These are phyloP conservation scores for Alternaria metachromatica DNA, from an alignment of 2,329 filamentous ascomycete species.

Conservation along the genomic window DNA sequence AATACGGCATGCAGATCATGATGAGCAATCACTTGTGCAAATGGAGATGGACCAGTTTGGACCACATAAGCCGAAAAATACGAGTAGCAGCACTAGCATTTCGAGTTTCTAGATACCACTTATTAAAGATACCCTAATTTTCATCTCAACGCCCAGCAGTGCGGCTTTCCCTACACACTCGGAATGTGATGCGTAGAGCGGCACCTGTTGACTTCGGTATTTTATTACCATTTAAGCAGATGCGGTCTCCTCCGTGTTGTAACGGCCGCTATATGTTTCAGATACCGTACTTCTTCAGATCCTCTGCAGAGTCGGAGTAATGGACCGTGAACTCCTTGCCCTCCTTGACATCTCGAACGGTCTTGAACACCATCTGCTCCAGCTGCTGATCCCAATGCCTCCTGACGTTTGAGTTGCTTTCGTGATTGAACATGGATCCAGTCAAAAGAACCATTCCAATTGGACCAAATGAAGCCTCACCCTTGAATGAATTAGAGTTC, in stretches of 20 bases:
- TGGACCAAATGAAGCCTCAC: background rate
- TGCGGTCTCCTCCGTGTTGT: background rate
- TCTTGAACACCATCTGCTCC: background rate
- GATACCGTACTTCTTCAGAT: background rate
- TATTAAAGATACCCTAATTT: background rate
- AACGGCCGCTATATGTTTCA: background rate
- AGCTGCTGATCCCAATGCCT: background rate
- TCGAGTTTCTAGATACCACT: constrained; percentile 13
- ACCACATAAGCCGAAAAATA: constrained; percentile 1
- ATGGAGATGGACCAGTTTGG: constrained; percentile 10
- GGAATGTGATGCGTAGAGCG: background rate
- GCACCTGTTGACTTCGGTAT: background rate
- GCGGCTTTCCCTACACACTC: background rate
- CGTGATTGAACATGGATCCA: background rate
- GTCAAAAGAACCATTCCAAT: background rate
- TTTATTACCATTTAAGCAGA: background rate
- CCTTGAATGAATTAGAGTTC: background rate
- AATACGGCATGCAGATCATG: constrained; percentile 16
- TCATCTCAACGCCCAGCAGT: background rate
- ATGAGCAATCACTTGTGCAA: constrained; percentile 17
- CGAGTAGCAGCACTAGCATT: constrained; percentile 14
- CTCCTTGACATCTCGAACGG: background rate
- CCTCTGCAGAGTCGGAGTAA: background rate
- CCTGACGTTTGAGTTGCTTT: background rate
- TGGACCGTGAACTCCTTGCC: background rate